These are phyloP conservation scores for Rhynchosporium agropyri DNA, from an alignment of 2,329 filamentous ascomycete genomes.

Conservation along the genomic window DNA sequence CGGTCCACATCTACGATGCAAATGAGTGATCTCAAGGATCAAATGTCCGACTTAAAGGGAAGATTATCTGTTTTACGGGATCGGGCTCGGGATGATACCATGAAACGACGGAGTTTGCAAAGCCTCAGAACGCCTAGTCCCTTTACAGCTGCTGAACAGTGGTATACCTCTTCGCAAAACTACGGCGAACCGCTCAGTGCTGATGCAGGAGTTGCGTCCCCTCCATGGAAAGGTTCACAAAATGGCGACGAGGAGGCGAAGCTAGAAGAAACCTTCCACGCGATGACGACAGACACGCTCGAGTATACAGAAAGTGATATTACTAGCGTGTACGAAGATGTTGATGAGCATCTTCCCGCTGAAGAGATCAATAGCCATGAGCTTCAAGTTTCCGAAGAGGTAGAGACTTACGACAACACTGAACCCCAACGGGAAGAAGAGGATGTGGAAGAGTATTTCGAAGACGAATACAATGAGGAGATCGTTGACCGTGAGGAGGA, in stretches of 20 bases:
- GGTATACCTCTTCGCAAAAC: conserved; percentile 38
- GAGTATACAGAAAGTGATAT: conserved; percentile 35
- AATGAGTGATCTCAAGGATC: conserved; percentile 62
- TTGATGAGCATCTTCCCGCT: conserved; percentile 27
- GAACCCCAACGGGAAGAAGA: conserved; percentile 19
- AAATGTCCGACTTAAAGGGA: conserved; percentile 69
- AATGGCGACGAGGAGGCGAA: conserved; percentile 21
- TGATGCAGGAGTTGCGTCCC: conserved; percentile 36
- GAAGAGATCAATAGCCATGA: conserved; percentile 5
- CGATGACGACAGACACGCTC: conserved; percentile 11
- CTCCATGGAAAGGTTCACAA: conserved; percentile 33
- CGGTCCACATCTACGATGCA: conserved; percentile 44
- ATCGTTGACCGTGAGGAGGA: conserved; percentile 42
- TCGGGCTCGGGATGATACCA: conserved; percentile 63
- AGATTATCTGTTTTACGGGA: conserved; percentile 68
- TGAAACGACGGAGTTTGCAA: conserved; percentile 64
- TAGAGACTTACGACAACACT: conserved; percentile 22
- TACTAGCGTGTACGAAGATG: conserved; percentile 40
- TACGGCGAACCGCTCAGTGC: conserved; percentile 36
- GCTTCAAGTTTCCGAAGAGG: not conserved
- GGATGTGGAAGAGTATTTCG: conserved; percentile 25
- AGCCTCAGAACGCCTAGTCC: conserved; percentile 61
- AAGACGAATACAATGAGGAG: conserved; percentile 43
- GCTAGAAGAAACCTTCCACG: conserved; percentile 4
- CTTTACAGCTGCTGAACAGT: conserved; percentile 43